Percentiles rank a stretch among this genome's conserved stretches.
Evolutionary conservation across 192 early-diverging fungal species (phyloP).

Genomic region (Funneliformis mosseae): DNA sequence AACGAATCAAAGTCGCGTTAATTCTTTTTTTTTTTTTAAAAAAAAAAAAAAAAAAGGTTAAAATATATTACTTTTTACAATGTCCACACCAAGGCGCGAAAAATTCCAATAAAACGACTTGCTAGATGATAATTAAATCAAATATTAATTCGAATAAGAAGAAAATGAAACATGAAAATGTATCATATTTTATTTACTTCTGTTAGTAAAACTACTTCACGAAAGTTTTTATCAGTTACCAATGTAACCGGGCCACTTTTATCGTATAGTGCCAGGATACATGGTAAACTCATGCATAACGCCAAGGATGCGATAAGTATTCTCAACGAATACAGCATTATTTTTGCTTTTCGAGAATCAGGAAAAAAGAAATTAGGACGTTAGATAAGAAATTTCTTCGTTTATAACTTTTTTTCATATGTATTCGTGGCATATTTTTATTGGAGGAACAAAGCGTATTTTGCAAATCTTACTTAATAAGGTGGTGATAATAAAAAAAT

Average conservation of each 20-base stretch:
- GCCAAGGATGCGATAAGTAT: not conserved
- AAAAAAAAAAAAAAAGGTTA: too few species aligned
- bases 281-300: not conserved
- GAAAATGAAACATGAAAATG: not conserved
- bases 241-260: constrained; percentile 52
- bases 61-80: constrained; percentile 86
- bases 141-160: not conserved
- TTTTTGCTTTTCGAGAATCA: not conserved
- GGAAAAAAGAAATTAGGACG: too few species aligned
- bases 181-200: constrained; percentile 51
- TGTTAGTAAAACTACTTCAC: constrained; percentile 65
- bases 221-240: constrained; percentile 61
- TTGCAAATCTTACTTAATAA: too few species aligned
- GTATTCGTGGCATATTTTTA: too few species aligned
- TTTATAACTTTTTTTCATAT: too few species aligned
- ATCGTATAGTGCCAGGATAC: constrained; percentile 22
- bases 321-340: not conserved
- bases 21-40: too few species aligned
- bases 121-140: constrained; percentile 38
- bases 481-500: too few species aligned
- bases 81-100: constrained; percentile 98
- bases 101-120: constrained; percentile 89
- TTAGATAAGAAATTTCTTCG: too few species aligned
- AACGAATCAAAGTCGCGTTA: not conserved
- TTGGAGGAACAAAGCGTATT: too few species aligned